Conservation (phyloP, 495 filamentous ascomycete genomes). For the Friedmanniomyces endolithicus region DNA sequence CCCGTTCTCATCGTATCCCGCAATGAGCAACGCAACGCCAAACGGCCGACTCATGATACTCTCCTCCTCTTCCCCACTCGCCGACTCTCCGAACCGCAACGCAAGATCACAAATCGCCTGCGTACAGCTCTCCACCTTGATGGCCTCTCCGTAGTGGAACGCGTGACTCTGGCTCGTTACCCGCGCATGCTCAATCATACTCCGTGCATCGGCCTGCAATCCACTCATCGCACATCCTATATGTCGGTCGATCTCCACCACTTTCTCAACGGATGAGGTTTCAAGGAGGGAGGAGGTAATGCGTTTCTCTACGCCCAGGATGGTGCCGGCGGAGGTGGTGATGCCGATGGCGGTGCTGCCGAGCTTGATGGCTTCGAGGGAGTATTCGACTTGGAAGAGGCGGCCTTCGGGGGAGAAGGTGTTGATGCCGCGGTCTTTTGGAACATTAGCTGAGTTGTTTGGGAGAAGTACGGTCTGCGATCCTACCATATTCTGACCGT, state of each 20-base stretch:
- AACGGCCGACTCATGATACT: slow-evolving; percentile 96
- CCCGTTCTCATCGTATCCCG: slow-evolving; percentile 93
- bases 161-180: slow-evolving; percentile 93
- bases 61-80: slow-evolving; percentile 85
- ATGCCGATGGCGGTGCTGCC: slow-evolving; percentile 97
- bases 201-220: slow-evolving; percentile 88
- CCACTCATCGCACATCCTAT: slow-evolving; percentile 98
- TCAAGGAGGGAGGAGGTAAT: slow-evolving; percentile 95
- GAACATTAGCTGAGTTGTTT: slow-evolving; percentile 5
- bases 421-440: slow-evolving; percentile 94
- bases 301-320: slow-evolving; percentile 96
- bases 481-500: slow-evolving; percentile 96
- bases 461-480: slow-evolving; percentile 8
- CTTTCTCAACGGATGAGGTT: slow-evolving; percentile 95
- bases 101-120: slow-evolving; percentile 98
- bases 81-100: slow-evolving; percentile 89
- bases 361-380: slow-evolving; percentile 98
- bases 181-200: slow-evolving; percentile 93
- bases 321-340: slow-evolving; percentile 81
- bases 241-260: slow-evolving; percentile 96
- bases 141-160: slow-evolving; percentile 90
- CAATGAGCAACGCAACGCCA: slow-evolving; percentile 91
- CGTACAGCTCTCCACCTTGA: slow-evolving; percentile 93
- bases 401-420: slow-evolving; percentile 99
- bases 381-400: slow-evolving; percentile 99